Base-by-base conservation (phyloP, 2,329 filamentous ascomycete species). In the Neurospora sp. region DNA sequence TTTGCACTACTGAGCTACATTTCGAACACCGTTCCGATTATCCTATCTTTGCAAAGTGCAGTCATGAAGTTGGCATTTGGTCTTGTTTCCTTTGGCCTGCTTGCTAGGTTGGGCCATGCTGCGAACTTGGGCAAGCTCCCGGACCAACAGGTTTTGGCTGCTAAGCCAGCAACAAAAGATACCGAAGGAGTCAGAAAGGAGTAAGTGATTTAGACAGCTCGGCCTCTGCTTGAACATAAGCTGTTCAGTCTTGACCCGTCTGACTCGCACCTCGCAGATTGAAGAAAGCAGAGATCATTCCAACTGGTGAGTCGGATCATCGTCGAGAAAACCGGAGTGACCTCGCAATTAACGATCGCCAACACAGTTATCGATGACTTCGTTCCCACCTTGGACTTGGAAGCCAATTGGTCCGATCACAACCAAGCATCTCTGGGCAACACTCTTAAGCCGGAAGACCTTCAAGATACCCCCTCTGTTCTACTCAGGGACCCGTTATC, bases 291-390 rank as follows among this genome's bases (percentile, higher is more conserved):
- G 72, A 75, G 40, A 76, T 77, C 67, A 77, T 77, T 12, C 75
- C 75, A 8, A 74, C 70, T 6, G 74, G 75, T 76, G 43, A 8
- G 46, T 66, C 6, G 15, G 3, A 37, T 57, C 8, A 6, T 52
- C 12, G 19, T 38, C 17, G 2, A 11, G 6, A 6, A 2, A 4
- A 2, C 1, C 6, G 4, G 15, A 65, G 15, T 66, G 11, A 57
- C 11, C 62, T 73, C n/a, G 66, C 12, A 39, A 41, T 65, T 62
- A n/a, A 69, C 10, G 23, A 28, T 41, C 3, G 12, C 15, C 36
- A 11, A 38, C 3, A 40, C 71, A 86, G 86, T 90, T 23, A 82
- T 90, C 70, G 83, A 89, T 72, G 83, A 86, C 71, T 90, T 90
- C 77, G 77, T 81, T 3, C 87, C 88, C 6, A 81, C 81, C 6